phyloP scores from a whole-genome alignment of 495 filamentous ascomycete genomes.

The Aspergillus heteromorphus region DNA sequence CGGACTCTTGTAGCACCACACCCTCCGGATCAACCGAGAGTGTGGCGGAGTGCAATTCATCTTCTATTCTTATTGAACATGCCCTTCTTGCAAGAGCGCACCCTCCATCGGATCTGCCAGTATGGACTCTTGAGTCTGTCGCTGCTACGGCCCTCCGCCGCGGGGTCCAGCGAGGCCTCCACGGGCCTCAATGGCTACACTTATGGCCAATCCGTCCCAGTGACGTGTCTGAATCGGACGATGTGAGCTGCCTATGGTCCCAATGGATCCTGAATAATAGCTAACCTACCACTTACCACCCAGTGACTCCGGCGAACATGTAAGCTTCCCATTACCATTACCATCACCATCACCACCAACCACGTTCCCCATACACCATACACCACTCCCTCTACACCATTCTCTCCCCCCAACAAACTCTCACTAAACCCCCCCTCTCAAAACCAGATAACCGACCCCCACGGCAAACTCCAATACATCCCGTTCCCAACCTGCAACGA shows the following conservation, averaged over 20 bases:
- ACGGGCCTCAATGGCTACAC: slow-evolving; percentile 49
- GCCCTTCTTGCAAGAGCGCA: background rate
- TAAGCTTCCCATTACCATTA: slow-evolving; percentile 25
- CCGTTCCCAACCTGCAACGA: slow-evolving; percentile 92
- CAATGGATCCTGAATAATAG: too few relatives aligned
- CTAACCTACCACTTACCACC: slow-evolving; percentile 8
- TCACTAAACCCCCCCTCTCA: too few relatives aligned
- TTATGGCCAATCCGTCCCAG: slow-evolving; percentile 50
- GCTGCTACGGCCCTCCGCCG: slow-evolving; percentile 19
- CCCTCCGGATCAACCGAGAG: too few relatives aligned
- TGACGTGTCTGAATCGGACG: slow-evolving; percentile 62
- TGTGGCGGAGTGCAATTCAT: background rate
- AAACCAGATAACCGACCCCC: slow-evolving; percentile 67
- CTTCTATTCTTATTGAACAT: background rate
- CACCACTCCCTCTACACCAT: background rate
- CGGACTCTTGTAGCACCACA: too few relatives aligned
- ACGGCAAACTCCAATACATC: slow-evolving; percentile 85
- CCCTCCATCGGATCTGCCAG: background rate
- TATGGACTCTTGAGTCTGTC: slow-evolving; percentile 14
- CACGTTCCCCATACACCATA: background rate
- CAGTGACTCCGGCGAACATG: slow-evolving; percentile 60
- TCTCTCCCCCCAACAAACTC: slow-evolving; percentile 13
- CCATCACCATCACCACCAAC: background rate
- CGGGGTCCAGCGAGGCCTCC: slow-evolving; percentile 24
- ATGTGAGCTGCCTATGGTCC: too few relatives aligned